Evolutionary conservation across 352 stramenopile genomes (phyloP).

Genomic region (Pythium apleroticum): DNA sequence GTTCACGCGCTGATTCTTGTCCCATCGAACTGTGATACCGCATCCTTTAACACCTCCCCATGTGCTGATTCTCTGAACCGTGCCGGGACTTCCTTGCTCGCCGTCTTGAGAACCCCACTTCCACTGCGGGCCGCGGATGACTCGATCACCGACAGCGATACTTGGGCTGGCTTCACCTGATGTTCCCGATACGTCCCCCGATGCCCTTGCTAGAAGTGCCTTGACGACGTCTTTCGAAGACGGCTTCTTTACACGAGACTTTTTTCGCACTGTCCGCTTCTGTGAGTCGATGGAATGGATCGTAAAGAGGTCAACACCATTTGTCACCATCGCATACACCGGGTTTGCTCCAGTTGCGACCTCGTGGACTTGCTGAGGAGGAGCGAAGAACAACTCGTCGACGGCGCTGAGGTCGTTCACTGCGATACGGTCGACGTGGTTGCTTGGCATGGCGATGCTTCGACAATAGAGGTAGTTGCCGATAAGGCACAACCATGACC

Average conservation of each 20-base stretch:
- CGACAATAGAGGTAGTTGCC: constrained; percentile 62
- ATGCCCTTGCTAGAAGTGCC: neutral
- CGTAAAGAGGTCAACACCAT: constrained; percentile 58
- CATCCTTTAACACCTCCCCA: constrained; percentile 77
- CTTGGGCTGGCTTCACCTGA: constrained; percentile 9
- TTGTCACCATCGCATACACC: constrained; percentile 73
- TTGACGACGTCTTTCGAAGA: constrained; percentile 11
- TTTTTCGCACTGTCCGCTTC: constrained; percentile 31
- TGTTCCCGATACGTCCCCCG: neutral
- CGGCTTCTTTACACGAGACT: constrained; percentile 12
- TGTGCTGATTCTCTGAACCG: constrained; percentile 73
- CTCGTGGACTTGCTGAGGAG: constrained; percentile 32
- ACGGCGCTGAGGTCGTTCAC: constrained; percentile 40
- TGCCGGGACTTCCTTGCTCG: constrained; percentile 56
- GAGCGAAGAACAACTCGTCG: constrained; percentile 59
- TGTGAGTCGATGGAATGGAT: constrained; percentile 67
- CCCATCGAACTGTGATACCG: constrained; percentile 78
- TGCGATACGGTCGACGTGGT: constrained; percentile 61
- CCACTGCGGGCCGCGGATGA: constrained; percentile 74
- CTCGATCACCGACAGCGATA: constrained; percentile 66
- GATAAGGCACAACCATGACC: constrained; percentile 80
- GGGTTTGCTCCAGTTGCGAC: constrained; percentile 50
- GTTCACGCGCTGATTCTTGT: constrained; percentile 83
- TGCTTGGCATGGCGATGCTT: constrained; percentile 67
- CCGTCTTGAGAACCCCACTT: constrained; percentile 84